These are phyloP conservation scores for Murraya paniculata DNA, from an alignment of 345 rosid species.

Conservation along the genomic window DNA sequence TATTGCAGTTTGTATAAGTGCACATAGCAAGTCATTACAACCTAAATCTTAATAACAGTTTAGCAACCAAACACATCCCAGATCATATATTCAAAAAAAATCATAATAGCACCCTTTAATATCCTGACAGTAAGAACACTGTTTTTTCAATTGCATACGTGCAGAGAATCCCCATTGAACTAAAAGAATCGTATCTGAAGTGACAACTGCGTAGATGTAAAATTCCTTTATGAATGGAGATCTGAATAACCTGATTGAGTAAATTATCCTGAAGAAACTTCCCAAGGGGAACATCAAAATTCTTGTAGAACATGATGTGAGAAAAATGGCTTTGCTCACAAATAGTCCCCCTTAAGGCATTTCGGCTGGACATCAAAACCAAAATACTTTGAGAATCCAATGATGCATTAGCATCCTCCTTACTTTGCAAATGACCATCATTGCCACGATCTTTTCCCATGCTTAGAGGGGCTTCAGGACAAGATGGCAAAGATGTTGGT, in stretches of 20 bases:
- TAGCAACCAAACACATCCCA: neutral
- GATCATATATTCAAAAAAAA: slow-evolving; percentile 2
- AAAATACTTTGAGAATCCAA: slow-evolving; percentile 73
- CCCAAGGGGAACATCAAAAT: slow-evolving; percentile 85
- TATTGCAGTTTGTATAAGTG: slow-evolving; percentile 25
- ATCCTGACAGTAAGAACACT: neutral
- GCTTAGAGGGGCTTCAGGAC: slow-evolving; percentile 25
- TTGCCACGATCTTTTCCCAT: slow-evolving; percentile 28
- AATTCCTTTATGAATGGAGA: slow-evolving; percentile 11
- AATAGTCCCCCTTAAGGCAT: slow-evolving; percentile 58
- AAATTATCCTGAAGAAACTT: slow-evolving; percentile 76
- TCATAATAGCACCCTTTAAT: neutral
- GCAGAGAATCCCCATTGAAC: neutral
- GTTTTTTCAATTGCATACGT: neutral
- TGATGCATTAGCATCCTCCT: slow-evolving; percentile 42
- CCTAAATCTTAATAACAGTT: neutral
- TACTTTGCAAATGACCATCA: slow-evolving; percentile 31
- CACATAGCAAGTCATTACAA: slow-evolving; percentile 10
- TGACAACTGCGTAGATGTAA: neutral
- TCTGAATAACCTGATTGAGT: slow-evolving; percentile 67
- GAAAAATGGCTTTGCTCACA: slow-evolving; percentile 96
- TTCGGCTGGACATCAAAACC: slow-evolving; percentile 83
- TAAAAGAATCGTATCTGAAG: neutral
- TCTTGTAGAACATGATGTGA: slow-evolving; percentile 84
- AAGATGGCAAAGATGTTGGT: slow-evolving; percentile 29